Percentiles rank a stretch among this genome's conserved stretches.
Evolutionary conservation across 78 protist genomes (phyloP).

Genomic region (Dictyostelium capitatum): DNA sequence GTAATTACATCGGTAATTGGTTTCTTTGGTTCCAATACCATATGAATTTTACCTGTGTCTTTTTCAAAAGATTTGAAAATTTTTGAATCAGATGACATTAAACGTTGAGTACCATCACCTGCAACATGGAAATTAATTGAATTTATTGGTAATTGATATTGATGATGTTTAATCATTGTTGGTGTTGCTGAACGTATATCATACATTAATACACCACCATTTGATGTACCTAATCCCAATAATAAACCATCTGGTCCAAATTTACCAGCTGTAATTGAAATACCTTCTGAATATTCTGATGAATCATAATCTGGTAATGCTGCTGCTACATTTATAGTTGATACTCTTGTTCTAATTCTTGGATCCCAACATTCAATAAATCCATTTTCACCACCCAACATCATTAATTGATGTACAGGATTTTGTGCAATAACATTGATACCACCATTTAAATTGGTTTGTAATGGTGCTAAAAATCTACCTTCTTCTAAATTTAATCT

Average conservation of each 20-base stretch:
- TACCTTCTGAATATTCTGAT: background rate
- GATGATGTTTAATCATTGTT: slow-evolving; percentile 91
- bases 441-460: slow-evolving; percentile 28
- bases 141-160: slow-evolving; percentile 89
- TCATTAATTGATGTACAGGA: slow-evolving; percentile 78
- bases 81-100: slow-evolving; percentile 86
- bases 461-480: slow-evolving; percentile 89
- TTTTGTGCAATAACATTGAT: slow-evolving; percentile 78
- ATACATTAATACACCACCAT: slow-evolving; percentile 91
- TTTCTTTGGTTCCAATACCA: slow-evolving; percentile 89
- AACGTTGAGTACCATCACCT: slow-evolving; percentile 28
- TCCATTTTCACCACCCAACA: slow-evolving; percentile 86
- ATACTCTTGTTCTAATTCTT: slow-evolving; percentile 38
- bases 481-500: slow-evolving; percentile 95
- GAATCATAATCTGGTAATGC: slow-evolving; percentile 15
- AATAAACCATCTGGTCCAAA: slow-evolving; percentile 86
- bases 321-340: slow-evolving; percentile 44
- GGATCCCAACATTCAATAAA: slow-evolving; percentile 90
- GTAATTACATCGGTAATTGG: slow-evolving; percentile 82
- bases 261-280: slow-evolving; percentile 60
- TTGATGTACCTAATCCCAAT: slow-evolving; percentile 92
- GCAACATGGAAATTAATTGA: slow-evolving; percentile 82
- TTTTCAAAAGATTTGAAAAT: slow-evolving; percentile 89
- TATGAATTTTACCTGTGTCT: slow-evolving; percentile 55
- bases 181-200: slow-evolving; percentile 94